Conservation (phyloP, 257 asterid species). For the Agastache rugosa region DNA sequence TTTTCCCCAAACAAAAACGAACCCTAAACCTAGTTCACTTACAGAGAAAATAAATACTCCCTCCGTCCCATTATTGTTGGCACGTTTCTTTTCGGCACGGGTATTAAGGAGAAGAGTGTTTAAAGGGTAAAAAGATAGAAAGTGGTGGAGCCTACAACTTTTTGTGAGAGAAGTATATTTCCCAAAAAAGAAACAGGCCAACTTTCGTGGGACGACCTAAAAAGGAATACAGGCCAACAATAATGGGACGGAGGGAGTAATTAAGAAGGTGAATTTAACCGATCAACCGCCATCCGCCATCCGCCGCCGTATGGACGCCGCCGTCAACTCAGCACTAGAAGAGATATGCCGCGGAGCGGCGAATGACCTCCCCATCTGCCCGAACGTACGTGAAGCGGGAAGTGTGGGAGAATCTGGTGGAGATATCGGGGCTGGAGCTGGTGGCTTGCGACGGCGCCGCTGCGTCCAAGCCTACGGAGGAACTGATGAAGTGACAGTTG, state of each 20-base stretch:
- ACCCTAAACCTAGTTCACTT: constrained; percentile 47
- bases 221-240: no score
- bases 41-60: neutral
- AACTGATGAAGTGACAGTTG: constrained; percentile 44
- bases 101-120: no score
- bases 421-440: constrained; percentile 66
- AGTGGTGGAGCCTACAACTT: no score
- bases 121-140: no score
- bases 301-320: constrained; percentile 68
- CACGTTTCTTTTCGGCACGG: no score
- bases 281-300: constrained; percentile 34
- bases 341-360: constrained; percentile 76
- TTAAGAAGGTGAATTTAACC: constrained; percentile 1
- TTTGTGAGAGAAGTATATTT: no score
- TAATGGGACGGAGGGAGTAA: no score
- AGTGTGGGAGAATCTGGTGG: constrained; percentile 71
- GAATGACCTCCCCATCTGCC: constrained; percentile 60
- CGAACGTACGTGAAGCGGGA: constrained; percentile 71
- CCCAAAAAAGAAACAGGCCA: no score
- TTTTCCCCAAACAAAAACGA: constrained; percentile 52
- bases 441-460: constrained; percentile 41
- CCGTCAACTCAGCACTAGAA: constrained; percentile 70
- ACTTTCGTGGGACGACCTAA: no score
- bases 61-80: no score
- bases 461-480: constrained; percentile 38